These are phyloP conservation scores for Penicillium pulvis DNA, from an alignment of 495 filamentous ascomycete genomes.

Conservation along the genomic window DNA sequence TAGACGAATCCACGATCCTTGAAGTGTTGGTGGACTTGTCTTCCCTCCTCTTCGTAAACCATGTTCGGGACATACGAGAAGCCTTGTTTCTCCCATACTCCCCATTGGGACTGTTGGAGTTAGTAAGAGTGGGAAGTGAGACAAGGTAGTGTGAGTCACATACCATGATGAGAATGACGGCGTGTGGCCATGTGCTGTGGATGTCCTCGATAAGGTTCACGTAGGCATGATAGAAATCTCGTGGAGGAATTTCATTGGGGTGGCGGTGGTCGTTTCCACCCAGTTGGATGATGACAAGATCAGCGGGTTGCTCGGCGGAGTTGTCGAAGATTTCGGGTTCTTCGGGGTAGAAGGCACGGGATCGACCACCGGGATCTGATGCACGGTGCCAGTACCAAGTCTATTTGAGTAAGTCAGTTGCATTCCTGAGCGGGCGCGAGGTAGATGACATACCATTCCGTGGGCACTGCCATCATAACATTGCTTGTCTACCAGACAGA, in stretches of 20 bases:
- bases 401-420: slow-evolving; percentile 28
- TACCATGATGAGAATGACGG: slow-evolving; percentile 66
- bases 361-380: slow-evolving; percentile 58
- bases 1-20: slow-evolving; percentile 60
- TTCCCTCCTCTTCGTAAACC: slow-evolving; percentile 55
- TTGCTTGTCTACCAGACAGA: slow-evolving; percentile 59
- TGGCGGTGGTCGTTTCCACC: slow-evolving; percentile 68
- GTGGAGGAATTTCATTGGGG: slow-evolving; percentile 57
- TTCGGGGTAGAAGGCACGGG: slow-evolving; percentile 51
- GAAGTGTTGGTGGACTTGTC: slow-evolving; percentile 58
- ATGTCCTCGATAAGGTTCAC: slow-evolving; percentile 61
- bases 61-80: slow-evolving; percentile 54
- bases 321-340: slow-evolving; percentile 64
- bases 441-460: slow-evolving; percentile 30
- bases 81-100: slow-evolving; percentile 54
- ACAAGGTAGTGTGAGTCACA: slow-evolving; percentile 2
- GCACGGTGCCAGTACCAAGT: slow-evolving; percentile 68
- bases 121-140: slow-evolving; percentile 4
- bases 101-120: slow-evolving; percentile 59
- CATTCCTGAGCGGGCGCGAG: not conserved
- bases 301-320: slow-evolving; percentile 56
- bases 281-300: slow-evolving; percentile 68
- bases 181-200: slow-evolving; percentile 61
- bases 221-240: slow-evolving; percentile 57
- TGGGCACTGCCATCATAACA: slow-evolving; percentile 53